These are phyloP conservation scores for Zopfochytrium polystomum DNA, from an alignment of 371 early-diverging fungal genomes.

Conservation along the genomic window DNA sequence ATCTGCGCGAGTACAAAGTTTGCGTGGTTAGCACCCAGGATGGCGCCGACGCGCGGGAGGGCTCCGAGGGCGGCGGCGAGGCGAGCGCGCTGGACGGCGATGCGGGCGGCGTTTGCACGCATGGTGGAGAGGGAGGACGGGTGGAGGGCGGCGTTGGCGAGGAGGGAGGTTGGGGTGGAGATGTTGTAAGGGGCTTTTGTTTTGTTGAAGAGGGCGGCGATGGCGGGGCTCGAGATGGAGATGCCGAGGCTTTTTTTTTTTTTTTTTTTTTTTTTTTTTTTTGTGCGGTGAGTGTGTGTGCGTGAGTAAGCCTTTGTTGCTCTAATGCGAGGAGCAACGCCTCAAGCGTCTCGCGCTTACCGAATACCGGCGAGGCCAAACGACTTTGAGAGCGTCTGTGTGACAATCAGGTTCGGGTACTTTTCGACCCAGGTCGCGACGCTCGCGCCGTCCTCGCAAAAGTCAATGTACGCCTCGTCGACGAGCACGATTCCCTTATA, in stretches of 20 bases:
- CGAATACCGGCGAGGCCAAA: conserved; percentile 96
- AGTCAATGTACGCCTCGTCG: conserved; percentile 98
- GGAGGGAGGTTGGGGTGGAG: conserved; percentile 75
- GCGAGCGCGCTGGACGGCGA: conserved; percentile 62
- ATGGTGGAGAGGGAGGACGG: conserved; percentile 68
- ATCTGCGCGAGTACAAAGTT: conserved; percentile 92
- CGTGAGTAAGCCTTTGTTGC: too few species aligned
- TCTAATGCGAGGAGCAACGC: too few species aligned
- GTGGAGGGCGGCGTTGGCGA: conserved; percentile 76
- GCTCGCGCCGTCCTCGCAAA: conserved; percentile 56
- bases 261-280: too few species aligned
- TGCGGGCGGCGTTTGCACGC: conserved; percentile 51
- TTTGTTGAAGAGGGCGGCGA: conserved; percentile 86
- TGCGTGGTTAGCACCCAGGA: conserved; percentile 84
- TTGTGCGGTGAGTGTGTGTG: too few species aligned
- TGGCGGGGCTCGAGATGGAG: conserved; percentile 72
- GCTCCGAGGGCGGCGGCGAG: conserved; percentile 57
- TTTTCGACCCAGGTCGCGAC: conserved; percentile 71
- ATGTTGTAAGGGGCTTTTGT: conserved; percentile 98
- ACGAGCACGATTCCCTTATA: conserved; percentile 86
- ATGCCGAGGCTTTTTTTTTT: conserved; percentile 78
- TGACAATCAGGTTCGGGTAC: conserved; percentile 91
- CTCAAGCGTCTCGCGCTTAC: conserved; percentile 44
- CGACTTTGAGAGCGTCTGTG: conserved; percentile 94
- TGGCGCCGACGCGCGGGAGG: conserved; percentile 60